Base-by-base conservation (phyloP, 805 yeast genomes). In the Clavispora vitiphila region DNA sequence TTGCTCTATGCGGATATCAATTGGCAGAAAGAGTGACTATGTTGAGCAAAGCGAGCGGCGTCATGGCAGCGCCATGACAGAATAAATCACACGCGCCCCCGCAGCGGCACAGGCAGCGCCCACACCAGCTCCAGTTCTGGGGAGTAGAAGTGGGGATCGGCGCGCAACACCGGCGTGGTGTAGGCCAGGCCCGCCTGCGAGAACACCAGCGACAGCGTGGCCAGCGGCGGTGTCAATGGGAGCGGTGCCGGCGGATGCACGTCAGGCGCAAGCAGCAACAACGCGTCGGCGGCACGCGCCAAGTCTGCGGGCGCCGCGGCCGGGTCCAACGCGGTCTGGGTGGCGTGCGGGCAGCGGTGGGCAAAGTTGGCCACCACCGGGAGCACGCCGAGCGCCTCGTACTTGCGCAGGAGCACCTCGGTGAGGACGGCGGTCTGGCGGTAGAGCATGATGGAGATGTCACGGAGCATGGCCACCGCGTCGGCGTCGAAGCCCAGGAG, bases 371-470 rank as follows among this genome's bases (percentile, higher is more conserved):
- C 59, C 18, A 68, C 53, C 15, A 75, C 79, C 14, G 71, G 72
- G n/a, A 75, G 66, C 10, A 77, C 83, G 1, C 83, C 83, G 38
- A 76, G 54, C 23, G 64, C 65, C 27, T 74, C 65, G 50, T 77
- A 74, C 54, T 78, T 78, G 41, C 73, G 74, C 23, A 69, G 55
- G 25, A 78, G 58, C 12, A 76, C 78, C 42, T 77, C 82, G 2
- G 80, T 72, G 19, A 76, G 73, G 43, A 65, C 61, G 38, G 66
- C 53, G 30, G 76, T 60, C 25, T 72, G 72, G 38, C 63, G 61
- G 34, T 71, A 58, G 41, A 78, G 60, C 62, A 71, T 62, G 21
- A 74, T 47, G 8, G 76, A 63, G 20, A 75, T 57, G 45, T 62
- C 61, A 52, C 75, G 62, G 14, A 77, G 56, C 40, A 61, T 61